phyloP scores from a whole-genome alignment of 495 filamentous ascomycete species.

The Hypomontagnella monticulosa region DNA sequence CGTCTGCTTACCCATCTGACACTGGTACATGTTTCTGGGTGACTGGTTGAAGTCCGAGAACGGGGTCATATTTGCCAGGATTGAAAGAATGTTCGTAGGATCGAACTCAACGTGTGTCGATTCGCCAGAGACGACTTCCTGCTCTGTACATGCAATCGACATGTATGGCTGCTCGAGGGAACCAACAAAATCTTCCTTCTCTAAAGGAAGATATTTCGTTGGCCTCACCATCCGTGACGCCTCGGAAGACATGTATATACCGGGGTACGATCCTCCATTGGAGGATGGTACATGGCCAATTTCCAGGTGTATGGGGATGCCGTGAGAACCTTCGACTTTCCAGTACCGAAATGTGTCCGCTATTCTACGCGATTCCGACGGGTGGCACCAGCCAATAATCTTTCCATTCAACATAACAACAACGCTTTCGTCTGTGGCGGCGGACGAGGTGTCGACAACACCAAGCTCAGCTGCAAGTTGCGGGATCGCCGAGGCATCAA shows the following conservation, averaged over 20 bases:
- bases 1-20: slow-evolving; percentile 99
- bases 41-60: slow-evolving; percentile 99
- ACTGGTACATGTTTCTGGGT: slow-evolving; percentile 99
- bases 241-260: slow-evolving; percentile 90
- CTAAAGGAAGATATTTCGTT: slow-evolving; percentile 88
- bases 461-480: slow-evolving; percentile 79
- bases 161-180: slow-evolving; percentile 98
- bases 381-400: slow-evolving; percentile 89
- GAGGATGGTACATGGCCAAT: slow-evolving; percentile 90
- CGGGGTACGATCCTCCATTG: slow-evolving; percentile 90
- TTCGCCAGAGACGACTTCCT: slow-evolving; percentile 83
- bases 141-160: slow-evolving; percentile 89
- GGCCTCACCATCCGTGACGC: slow-evolving; percentile 88
- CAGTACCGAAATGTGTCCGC: slow-evolving; percentile 87
- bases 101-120: slow-evolving; percentile 94
- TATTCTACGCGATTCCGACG: slow-evolving; percentile 78
- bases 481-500: slow-evolving; percentile 78
- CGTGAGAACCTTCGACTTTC: slow-evolving; percentile 93
- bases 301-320: slow-evolving; percentile 85
- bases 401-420: slow-evolving; percentile 89
- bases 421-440: slow-evolving; percentile 79
- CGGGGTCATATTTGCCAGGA: slow-evolving; percentile 97
- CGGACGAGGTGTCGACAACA: slow-evolving; percentile 73
- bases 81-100: slow-evolving; percentile 96
- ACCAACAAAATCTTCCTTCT: slow-evolving; percentile 85